Evolutionary conservation across 441 rosid genomes (phyloP), one percentile per base, ranked within the genome.

Genomic region (Populus hybrid): DNA sequence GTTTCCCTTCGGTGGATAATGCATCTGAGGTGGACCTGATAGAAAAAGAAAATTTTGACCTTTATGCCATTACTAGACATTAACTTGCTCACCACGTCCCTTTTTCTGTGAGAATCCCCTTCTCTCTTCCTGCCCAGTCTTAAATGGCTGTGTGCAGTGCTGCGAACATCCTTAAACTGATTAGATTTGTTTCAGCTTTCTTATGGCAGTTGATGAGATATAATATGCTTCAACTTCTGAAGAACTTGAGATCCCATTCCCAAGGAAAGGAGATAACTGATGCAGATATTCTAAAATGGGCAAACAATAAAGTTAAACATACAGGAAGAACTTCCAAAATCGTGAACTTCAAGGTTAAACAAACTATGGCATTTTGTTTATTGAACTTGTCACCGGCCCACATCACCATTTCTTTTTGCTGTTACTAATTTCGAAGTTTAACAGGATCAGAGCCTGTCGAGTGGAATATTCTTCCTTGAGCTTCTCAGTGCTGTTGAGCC

Each of bases 121-220:
- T 23, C 23, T 23, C 23, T 23, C 23, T 23, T 23, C 23, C 23
- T 23, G 23, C 23, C 23, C 2, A 10, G 34, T 28, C 12, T 32
- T 57, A 9, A 68, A n/a, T 68, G 18, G 9, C 8, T 19, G 2
- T 38, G 32, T 65, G 38, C 65, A 53, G 5, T 67, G 32, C 26
- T 57, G n/a, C 34, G 64, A 42, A 30, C 64, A 42, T 36, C 34
- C 65, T 26, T 67, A 53, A 67, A 80, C 76, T 80, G 70, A 80
- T 67, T 5, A 23, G n/a, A 34, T 83, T 57, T 85, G 68, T 86
- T 83, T 61, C 91, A 94, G 95, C 95, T 79, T 93, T 92, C 86
- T 86, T 94, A 28, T 93, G 98, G 98, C 97, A 91, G 86, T 87
- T 94, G 85, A 93, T 93, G 98, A 90, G 98, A 82, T 86, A 83